Base-by-base conservation (phyloP, 2,329 filamentous ascomycete species). In the Thyridium curvatum region DNA sequence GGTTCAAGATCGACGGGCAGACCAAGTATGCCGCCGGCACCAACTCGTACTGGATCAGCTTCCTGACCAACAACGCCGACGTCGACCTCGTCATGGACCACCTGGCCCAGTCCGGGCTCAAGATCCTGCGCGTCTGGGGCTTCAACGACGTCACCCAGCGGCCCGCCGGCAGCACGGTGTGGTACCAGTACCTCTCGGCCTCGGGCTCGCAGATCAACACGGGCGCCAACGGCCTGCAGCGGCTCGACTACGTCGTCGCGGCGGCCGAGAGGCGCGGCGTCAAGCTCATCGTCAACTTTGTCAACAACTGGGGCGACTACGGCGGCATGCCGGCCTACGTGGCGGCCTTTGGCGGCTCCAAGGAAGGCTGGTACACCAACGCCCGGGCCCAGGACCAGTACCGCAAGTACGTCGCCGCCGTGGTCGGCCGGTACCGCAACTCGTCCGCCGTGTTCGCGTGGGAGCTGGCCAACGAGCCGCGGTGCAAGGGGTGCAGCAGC, bases 291-390 rank as follows among this genome's bases (percentile, higher is more conserved):
- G 72, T 81, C 52, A 73, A 77, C 47, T 77, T 83, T 32, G 76
- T 84, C 40, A 85, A 85, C 60, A 77, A 84, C 60, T 86, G 80
- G 79, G 65, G 65, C 34, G 82, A 85, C 51, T 84, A 82, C 32
- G 17, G 77, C 18, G 79, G 79, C 35, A 81, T 82, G 60, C 63
- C 66, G 10, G 72, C 73, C 2, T 82, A 82, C 48, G 68, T 69
- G 33, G 61, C 56, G 10, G 72, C 70, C 2, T 80, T 74, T 40
- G 76, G 73, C 30, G 71, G 69, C 16, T 59, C 55, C 40, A 64
- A 74, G 41, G 62, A 67, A 18, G 56, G 59, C 9, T 82, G 74
- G 66, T 82, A 78, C 54, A 71, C 66, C 21, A 68, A 71, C 42
- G 43, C 57, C 4, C 50, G 50, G 3, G 67, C 66, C 7, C 72